Evolutionary conservation across 2,329 filamentous ascomycete genomes (phyloP).

Genomic region (Aureobasidium sp.): DNA sequence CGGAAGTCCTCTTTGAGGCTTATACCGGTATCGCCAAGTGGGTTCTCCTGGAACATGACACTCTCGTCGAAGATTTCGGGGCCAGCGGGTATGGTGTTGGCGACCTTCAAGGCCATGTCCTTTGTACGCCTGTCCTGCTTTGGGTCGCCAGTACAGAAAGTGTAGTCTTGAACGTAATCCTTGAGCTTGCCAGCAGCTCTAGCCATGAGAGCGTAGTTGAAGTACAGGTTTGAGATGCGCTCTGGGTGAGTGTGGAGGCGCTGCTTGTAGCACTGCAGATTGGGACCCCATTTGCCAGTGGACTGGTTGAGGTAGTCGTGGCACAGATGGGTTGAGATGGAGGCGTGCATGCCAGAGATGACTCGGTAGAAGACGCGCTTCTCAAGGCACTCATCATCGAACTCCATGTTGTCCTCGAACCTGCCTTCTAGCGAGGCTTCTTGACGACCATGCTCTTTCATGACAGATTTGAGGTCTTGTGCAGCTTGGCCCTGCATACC

Average conservation of each 20-base stretch:
- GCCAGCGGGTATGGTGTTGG: constrained; percentile 58
- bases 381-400: constrained; percentile 89
- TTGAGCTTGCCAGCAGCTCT: constrained; percentile 87
- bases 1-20: constrained; percentile 94
- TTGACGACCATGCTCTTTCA: constrained; percentile 54
- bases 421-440: constrained; percentile 43
- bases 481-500: constrained; percentile 47
- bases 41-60: constrained; percentile 71
- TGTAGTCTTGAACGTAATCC: constrained; percentile 73
- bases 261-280: constrained; percentile 78
- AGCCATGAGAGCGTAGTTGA: constrained; percentile 95
- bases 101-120: constrained; percentile 70
- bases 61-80: constrained; percentile 86
- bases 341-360: constrained; percentile 95
- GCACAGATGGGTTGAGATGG: constrained; percentile 92
- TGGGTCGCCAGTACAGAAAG: constrained; percentile 83
- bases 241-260: constrained; percentile 82
- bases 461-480: constrained; percentile 54
- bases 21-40: constrained; percentile 43
- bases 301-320: constrained; percentile 94
- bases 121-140: constrained; percentile 74
- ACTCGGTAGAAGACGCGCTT: constrained; percentile 98
- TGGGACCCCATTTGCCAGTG: constrained; percentile 87
- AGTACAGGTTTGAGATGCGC: constrained; percentile 94
- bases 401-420: constrained; percentile 59